Base-by-base conservation (phyloP, 169 alveolate genomes). In the Plasmodium yoelii region DNA sequence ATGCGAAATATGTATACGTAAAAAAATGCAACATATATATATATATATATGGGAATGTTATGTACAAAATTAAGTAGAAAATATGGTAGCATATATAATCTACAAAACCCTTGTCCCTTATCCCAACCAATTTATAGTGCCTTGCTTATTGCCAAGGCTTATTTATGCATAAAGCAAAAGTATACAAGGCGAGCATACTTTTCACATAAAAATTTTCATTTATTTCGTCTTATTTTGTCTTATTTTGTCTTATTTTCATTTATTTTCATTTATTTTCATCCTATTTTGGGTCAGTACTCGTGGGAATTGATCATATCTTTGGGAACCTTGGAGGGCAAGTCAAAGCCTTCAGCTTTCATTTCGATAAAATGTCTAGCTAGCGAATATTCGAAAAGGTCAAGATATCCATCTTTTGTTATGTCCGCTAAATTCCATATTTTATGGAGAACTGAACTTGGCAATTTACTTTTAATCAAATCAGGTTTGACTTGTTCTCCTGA, bases 401-500 rank as follows among this genome's bases (percentile, higher is more conserved):
- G 84, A 71, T 87, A 91, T 8, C 94, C 94, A 74, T 91, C 94
- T 53, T 74, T 51, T 24, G 92, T 91, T 13, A 91, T 34, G 19
- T 91, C 94, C 0, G 94, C 91, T 70, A 91, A 64, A 47, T 91
- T 91, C 94, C 94, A 91, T 12, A 91, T 69, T 61, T 91, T 91
- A 77, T 91, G 94, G 10, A 91, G 61, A 39, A 91, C 91, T 0
- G 92, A 68, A 56, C 91, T 73, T 18, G 94, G 94, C 39, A 91
- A 53, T 42, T 88, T 91, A 87, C 94, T 91, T 73, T 87, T 91
- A 42, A 86, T 87, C 22, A 91, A 49, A 28, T 91, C 94, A 7
- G 57, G 92, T 73, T 91, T 91, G 19, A 89, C 94, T 75, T 87
- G 92, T 15, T 87, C 64, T 4, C 94, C 94, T 61, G 90, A 68